Conservation (phyloP, 2,329 filamentous ascomycete genomes). For the Didymella keratinophila region DNA sequence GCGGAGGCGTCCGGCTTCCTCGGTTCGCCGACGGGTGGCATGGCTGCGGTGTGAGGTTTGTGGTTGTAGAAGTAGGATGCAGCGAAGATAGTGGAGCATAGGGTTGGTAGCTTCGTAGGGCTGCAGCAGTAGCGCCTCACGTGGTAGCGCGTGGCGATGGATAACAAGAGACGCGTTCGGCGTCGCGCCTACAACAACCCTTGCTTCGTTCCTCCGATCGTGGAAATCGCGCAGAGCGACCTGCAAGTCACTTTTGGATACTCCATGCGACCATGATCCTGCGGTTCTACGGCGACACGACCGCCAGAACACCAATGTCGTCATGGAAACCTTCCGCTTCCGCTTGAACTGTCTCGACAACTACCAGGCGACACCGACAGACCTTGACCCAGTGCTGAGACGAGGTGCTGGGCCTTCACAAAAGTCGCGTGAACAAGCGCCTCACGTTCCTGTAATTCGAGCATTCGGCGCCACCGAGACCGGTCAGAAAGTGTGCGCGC, state of each 20-base stretch:
- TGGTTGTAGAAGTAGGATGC: conserved; percentile 3
- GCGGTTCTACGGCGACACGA: conserved; percentile 9
- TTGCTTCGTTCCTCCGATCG: conserved; percentile 5
- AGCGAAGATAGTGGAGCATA: conserved; percentile 12
- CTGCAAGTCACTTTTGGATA: conserved; percentile 7
- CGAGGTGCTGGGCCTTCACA: conserved; percentile 66
- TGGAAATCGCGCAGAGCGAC: neutral
- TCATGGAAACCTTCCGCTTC: conserved; percentile 82
- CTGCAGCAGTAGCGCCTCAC: conserved; percentile 39
- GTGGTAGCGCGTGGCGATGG: conserved; percentile 31
- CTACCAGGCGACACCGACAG: conserved; percentile 82
- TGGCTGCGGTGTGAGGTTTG: conserved; percentile 17
- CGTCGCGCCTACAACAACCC: conserved; percentile 5
- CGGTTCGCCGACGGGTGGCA: conserved; percentile 54
- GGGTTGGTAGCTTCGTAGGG: conserved; percentile 37
- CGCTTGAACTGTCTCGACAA: conserved; percentile 95
- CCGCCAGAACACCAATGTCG: conserved; percentile 18
- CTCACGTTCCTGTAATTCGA: conserved; percentile 84
- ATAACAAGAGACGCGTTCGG: conserved; percentile 6
- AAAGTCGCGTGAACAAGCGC: conserved; percentile 62
- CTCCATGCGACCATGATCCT: conserved; percentile 26
- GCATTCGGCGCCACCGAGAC: conserved; percentile 93
- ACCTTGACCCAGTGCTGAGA: conserved; percentile 80
- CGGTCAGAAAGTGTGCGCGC: conserved; percentile 93
- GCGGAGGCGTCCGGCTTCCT: conserved; percentile 62